Evolutionary conservation across 371 early-diverging fungal genomes (phyloP).

Genomic region (Mortierella sp.): DNA sequence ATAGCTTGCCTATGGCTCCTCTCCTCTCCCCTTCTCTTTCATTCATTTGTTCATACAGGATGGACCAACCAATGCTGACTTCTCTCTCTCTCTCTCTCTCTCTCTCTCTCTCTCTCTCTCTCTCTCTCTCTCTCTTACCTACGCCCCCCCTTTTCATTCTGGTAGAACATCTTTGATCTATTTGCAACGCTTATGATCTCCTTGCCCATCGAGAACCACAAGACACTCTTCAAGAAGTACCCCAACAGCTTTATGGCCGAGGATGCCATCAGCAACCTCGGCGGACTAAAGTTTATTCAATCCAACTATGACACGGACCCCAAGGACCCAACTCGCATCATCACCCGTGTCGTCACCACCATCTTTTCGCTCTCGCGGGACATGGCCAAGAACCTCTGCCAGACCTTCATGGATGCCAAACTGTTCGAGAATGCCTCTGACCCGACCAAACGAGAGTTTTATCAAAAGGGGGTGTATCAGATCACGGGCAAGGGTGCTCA

Average conservation of each 20-base stretch:
- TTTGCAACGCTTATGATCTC: conserved; percentile 72
- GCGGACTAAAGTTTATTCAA: conserved; percentile 64
- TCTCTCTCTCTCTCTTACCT: background rate
- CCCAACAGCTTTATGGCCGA: conserved; percentile 70
- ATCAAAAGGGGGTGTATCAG: conserved; percentile 65
- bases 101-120: no score
- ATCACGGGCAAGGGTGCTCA: conserved; percentile 70
- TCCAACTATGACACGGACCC: conserved; percentile 66
- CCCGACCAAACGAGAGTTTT: conserved; percentile 60
- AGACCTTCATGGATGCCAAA: conserved; percentile 68
- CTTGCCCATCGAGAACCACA: conserved; percentile 63
- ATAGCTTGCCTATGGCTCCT: no score
- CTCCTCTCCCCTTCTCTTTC: no score
- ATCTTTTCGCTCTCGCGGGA: conserved; percentile 69
- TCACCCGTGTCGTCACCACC: conserved; percentile 67
- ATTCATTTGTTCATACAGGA: background rate
- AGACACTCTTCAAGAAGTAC: conserved; percentile 65
- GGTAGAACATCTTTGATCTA: conserved; percentile 71
- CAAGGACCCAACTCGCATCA: conserved; percentile 62
- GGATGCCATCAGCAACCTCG: conserved; percentile 64
- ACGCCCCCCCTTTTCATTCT: background rate
- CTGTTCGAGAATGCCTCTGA: conserved; percentile 67
- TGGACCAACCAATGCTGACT: background rate
- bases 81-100: background rate
- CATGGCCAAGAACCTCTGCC: conserved; percentile 73